phyloP scores from a whole-genome alignment of 805 yeast genomes.

The Metschnikowia kofuensis region DNA sequence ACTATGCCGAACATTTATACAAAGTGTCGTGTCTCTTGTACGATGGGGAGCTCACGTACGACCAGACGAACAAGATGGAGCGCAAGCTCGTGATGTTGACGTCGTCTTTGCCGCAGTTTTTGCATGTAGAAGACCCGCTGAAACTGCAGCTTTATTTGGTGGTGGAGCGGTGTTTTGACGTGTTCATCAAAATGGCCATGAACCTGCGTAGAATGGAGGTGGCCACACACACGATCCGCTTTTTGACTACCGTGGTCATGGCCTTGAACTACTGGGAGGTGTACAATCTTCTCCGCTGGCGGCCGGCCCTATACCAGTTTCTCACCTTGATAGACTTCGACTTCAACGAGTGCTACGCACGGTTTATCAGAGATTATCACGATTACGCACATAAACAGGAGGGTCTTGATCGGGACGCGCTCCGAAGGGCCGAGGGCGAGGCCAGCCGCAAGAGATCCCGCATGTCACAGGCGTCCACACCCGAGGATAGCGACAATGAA shows the following conservation, averaged over 20 bases:
- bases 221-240: slow-evolving; percentile 34
- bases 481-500: slow-evolving; percentile 10
- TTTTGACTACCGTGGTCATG: slow-evolving; percentile 37
- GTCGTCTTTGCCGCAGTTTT: slow-evolving; percentile 22
- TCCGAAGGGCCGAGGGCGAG: background rate
- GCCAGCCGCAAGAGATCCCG: slow-evolving; percentile 3
- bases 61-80: slow-evolving; percentile 20
- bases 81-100: slow-evolving; percentile 25
- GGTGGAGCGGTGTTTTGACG: slow-evolving; percentile 38
- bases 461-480: slow-evolving; percentile 4
- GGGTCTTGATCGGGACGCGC: background rate
- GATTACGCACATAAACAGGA: slow-evolving; percentile 24
- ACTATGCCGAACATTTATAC: slow-evolving; percentile 37
- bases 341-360: slow-evolving; percentile 37
- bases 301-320: slow-evolving; percentile 42
- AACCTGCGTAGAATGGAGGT: slow-evolving; percentile 28
- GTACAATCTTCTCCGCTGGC: slow-evolving; percentile 39
- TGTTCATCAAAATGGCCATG: slow-evolving; percentile 35
- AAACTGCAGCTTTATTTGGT: slow-evolving; percentile 30
- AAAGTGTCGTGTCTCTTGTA: slow-evolving; percentile 28
- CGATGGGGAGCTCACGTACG: slow-evolving; percentile 14
- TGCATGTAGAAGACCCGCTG: slow-evolving; percentile 25
- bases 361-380: slow-evolving; percentile 34
- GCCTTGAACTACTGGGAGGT: slow-evolving; percentile 44
- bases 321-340: slow-evolving; percentile 38